Evolutionary conservation across 208 protist species (phyloP).

Genomic region (Angomonas ambiguus): DNA sequence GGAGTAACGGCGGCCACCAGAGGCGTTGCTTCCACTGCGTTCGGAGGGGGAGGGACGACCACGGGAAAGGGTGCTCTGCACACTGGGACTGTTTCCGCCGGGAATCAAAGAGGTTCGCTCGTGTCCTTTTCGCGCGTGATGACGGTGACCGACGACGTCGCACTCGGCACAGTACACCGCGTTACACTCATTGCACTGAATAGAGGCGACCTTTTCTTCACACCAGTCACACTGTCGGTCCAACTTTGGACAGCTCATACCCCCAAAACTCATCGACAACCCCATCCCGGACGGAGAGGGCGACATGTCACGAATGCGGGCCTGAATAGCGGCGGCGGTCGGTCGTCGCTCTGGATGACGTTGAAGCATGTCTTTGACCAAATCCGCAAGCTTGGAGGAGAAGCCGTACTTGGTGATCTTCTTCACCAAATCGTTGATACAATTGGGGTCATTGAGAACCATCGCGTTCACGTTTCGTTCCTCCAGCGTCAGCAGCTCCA

Average conservation of each 20-base stretch:
- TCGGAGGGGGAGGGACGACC: conserved; percentile 24
- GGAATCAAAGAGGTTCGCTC: conserved; percentile 30
- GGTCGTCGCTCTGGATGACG: conserved; percentile 62
- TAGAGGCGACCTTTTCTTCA: conserved; percentile 46
- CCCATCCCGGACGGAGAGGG: conserved; percentile 22
- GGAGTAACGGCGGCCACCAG: conserved; percentile 17
- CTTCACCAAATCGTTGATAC: conserved; percentile 42
- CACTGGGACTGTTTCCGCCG: not conserved
- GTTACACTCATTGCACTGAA: conserved; percentile 40
- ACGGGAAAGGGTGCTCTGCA: conserved; percentile 41
- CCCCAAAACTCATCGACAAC: conserved; percentile 30
- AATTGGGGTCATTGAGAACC: conserved; percentile 58
- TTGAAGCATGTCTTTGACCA: conserved; percentile 73
- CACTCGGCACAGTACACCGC: conserved; percentile 56
- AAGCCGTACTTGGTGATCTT: conserved; percentile 66
- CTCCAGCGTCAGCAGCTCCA: conserved; percentile 73
- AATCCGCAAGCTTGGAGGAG: conserved; percentile 36
- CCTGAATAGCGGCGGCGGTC: conserved; percentile 36
- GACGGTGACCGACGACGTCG: conserved; percentile 56
- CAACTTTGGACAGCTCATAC: conserved; percentile 54
- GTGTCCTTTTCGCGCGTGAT: conserved; percentile 55
- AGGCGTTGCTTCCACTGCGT: conserved; percentile 11
- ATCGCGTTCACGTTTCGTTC: conserved; percentile 82
- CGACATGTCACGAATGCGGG: conserved; percentile 28
- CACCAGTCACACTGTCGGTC: conserved; percentile 53